Evolutionary conservation across 1,284 basidiomycete genomes (phyloP), one percentile per base, ranked within the genome.

Genomic region (Papiliotrema nemorosa): DNA sequence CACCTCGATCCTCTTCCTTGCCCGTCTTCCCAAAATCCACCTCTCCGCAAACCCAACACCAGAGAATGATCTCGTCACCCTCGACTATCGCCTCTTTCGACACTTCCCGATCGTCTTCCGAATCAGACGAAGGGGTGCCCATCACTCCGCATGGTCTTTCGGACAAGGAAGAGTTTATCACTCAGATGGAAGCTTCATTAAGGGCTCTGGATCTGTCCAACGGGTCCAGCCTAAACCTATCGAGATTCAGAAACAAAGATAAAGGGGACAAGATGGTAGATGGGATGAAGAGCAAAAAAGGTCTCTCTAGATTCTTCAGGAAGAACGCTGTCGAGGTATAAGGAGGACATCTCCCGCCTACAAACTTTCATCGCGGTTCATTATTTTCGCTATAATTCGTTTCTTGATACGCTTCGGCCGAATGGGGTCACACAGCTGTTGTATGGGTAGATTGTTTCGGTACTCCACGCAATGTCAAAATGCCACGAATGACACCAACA

Each of bases 221-320:
- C 45, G 35, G 20, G 38, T 40, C 38, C 18, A 22, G n/a, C 38
- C 14, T 40, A 4, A 22, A 40, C 5, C 38, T 40, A 9, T n/a
- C n/a, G n/a, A n/a, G n/a, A n/a, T n/a, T n/a, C n/a, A n/a, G n/a
- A n/a, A n/a, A n/a, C n/a, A n/a, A n/a, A n/a, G n/a, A n/a, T n/a
- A 9, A 33, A 16, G 20, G 22, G 14, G 37, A 40, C 18, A 35
- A 43, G 29, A 29, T 9, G 10, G 33, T 3, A 34, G 21, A 41
- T 39, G 22, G 25, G 39, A 36, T 9, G 37, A 44, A 49, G 34
- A 21, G 24, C 22, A 44, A 47, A 31, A 36, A 37, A 36, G 36
- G 50, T 18, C 10, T 45, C 22, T 33, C 25, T 48, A 43, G 44
- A 47, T 53, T 47, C 47, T 44, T 16, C 46, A 26, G 14, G 49